Percentiles rank a stretch among this genome's conserved stretches.
phyloP scores from a whole-genome alignment of 805 yeast genomes.

The Metschnikowia aberdeeniae region DNA sequence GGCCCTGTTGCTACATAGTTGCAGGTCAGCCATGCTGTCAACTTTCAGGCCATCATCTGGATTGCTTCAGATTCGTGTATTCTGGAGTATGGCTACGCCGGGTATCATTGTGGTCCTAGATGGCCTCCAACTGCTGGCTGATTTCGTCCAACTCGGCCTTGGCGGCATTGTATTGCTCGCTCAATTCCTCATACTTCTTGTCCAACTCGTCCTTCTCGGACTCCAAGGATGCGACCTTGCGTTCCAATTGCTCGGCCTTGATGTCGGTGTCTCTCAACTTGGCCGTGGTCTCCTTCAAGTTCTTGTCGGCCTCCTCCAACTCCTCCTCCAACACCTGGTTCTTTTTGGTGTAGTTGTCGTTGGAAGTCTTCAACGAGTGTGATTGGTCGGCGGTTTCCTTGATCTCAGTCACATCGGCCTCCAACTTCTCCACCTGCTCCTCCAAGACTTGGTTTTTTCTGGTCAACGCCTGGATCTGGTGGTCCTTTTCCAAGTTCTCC shows the following conservation, averaged over 20 bases:
- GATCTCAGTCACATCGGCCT: slow-evolving; percentile 65
- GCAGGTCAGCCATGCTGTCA: no score
- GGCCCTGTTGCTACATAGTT: no score
- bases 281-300: slow-evolving; percentile 88
- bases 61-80: no score
- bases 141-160: slow-evolving; percentile 95
- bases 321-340: slow-evolving; percentile 85
- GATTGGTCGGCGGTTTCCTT: slow-evolving; percentile 90
- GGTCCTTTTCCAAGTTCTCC: slow-evolving; percentile 87
- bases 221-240: slow-evolving; percentile 89
- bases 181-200: slow-evolving; percentile 83
- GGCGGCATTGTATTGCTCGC: slow-evolving; percentile 75
- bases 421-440: slow-evolving; percentile 75
- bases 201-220: slow-evolving; percentile 84
- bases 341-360: slow-evolving; percentile 89
- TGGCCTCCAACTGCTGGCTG: slow-evolving; percentile 88
- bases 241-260: slow-evolving; percentile 93
- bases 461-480: slow-evolving; percentile 87
- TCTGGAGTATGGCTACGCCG: background rate
- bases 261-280: slow-evolving; percentile 93
- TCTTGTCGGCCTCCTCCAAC: slow-evolving; percentile 84
- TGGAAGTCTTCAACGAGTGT: slow-evolving; percentile 78
- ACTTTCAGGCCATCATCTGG: no score
- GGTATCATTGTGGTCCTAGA: slow-evolving; percentile 27
- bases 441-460: slow-evolving; percentile 90